Conservation (phyloP, 139 green algal species). For the Coelastrella sp. region DNA sequence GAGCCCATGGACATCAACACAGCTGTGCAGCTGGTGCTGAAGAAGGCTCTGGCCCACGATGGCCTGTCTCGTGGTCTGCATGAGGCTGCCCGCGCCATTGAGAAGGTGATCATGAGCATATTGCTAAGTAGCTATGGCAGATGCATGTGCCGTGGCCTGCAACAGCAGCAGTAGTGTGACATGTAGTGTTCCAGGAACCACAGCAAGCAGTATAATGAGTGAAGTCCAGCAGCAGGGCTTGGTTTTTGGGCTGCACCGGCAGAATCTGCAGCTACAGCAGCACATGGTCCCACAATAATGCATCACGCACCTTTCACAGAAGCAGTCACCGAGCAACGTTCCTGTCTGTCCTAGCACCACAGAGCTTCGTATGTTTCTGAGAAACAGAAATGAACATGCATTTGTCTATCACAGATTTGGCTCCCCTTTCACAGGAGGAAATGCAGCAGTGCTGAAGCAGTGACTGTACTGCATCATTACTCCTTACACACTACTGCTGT, state of each 20-base stretch:
- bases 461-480: no score
- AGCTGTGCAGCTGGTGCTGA: slow-evolving; percentile 96
- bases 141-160: no score
- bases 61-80: slow-evolving; percentile 95
- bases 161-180: no score
- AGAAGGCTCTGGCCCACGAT: slow-evolving; percentile 98
- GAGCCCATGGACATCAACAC: slow-evolving; percentile 98
- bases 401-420: no score
- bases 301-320: no score
- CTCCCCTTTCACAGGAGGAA: not conserved
- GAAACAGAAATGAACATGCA: no score
- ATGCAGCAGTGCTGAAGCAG: no score
- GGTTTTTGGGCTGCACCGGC: not conserved
- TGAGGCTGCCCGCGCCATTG: slow-evolving; percentile 83
- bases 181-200: no score
- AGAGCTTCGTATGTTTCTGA: no score
- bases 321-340: not conserved
- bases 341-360: not conserved
- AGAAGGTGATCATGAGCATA: slow-evolving; percentile 60
- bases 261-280: slow-evolving; percentile 6
- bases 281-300: not conserved
- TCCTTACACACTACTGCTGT: not conserved
- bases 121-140: no score
- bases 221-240: not conserved
- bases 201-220: no score